phyloP scores from a whole-genome alignment of 1,139 yeast genomes.

The Taphrina confusa region DNA sequence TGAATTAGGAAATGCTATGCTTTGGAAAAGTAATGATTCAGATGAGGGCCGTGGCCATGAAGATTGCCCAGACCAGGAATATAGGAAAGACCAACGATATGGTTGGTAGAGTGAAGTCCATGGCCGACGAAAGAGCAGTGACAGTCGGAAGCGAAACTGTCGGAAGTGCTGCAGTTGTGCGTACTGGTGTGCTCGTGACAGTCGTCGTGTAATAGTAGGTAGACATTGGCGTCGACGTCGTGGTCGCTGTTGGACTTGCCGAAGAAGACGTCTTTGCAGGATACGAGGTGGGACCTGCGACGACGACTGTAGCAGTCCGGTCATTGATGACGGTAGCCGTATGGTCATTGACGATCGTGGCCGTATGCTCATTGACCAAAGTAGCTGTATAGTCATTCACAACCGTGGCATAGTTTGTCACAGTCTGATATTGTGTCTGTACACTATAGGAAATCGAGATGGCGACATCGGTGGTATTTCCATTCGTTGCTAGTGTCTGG shows the following conservation, averaged over 20 bases:
- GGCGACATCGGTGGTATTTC: slow-evolving; percentile 25
- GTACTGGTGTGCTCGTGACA: not conserved
- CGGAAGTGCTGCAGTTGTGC: not conserved
- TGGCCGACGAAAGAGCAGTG: not conserved
- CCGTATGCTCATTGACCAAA: too few species aligned
- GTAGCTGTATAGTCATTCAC: not conserved
- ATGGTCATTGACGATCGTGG: not conserved
- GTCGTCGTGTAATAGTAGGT: not conserved
- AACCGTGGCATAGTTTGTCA: not conserved
- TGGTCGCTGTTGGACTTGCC: not conserved
- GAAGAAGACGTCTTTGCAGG: not conserved
- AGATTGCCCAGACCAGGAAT: not conserved
- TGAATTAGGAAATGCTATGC: too few species aligned
- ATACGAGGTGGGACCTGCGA: not conserved
- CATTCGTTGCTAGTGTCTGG: slow-evolving; percentile 1
- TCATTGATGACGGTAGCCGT: not conserved
- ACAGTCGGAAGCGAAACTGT: not conserved
- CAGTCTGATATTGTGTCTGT: not conserved
- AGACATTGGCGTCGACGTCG: too few species aligned
- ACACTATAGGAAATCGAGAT: slow-evolving; percentile 4
- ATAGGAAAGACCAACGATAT: not conserved
- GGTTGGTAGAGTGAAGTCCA: not conserved
- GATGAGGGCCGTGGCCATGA: not conserved
- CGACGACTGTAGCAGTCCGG: not conserved
- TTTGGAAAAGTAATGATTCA: too few species aligned